Evolutionary conservation across 768 basidiomycete genomes (phyloP).

Genomic region (Suillus discolor): DNA sequence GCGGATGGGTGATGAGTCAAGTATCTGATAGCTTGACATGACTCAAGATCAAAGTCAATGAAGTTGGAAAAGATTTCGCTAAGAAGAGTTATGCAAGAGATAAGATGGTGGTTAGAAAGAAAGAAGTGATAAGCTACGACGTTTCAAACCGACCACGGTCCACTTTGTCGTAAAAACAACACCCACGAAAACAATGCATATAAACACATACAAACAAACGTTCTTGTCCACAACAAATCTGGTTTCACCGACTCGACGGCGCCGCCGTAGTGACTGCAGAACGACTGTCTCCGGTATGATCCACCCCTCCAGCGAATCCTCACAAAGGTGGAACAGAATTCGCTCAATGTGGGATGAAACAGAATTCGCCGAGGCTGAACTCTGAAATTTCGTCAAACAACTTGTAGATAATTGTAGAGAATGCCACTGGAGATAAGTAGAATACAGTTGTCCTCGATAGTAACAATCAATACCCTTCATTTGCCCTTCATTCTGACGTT

Average conservation of each 20-base stretch:
- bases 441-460: neutral
- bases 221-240: neutral
- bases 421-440: neutral
- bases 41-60: slow-evolving; percentile 4
- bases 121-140: neutral
- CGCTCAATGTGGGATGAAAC: neutral
- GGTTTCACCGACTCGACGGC: neutral
- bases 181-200: neutral
- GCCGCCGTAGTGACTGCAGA: neutral
- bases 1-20: slow-evolving; percentile 34
- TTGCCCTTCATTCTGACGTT: neutral
- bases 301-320: neutral
- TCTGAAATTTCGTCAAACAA: neutral
- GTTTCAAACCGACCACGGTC: slow-evolving; percentile 2
- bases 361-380: neutral
- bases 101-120: slow-evolving; percentile 10
- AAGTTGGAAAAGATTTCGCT: slow-evolving; percentile 3
- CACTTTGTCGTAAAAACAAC: neutral
- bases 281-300: neutral
- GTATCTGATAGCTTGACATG: slow-evolving; percentile 36
- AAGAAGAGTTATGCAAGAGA: slow-evolving; percentile 3
- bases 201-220: slow-evolving; percentile 2
- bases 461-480: neutral
- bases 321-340: neutral
- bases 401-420: neutral